These are phyloP conservation scores for Apiospora aurea DNA, from an alignment of 2,329 filamentous ascomycete species.

Conservation along the genomic window DNA sequence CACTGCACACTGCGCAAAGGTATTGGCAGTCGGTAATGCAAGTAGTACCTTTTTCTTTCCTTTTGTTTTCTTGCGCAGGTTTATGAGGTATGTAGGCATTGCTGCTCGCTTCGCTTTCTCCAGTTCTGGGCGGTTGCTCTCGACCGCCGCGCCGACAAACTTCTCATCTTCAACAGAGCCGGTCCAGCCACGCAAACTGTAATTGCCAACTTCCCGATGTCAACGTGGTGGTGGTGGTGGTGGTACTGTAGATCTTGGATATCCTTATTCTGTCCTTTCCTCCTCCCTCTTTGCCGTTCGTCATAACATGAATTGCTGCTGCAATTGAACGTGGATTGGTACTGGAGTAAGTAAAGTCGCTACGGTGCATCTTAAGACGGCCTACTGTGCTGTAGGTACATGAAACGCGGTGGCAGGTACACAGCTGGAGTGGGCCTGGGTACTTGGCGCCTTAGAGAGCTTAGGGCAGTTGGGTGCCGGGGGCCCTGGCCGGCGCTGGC, in stretches of 20 bases:
- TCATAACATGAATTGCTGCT: not conserved
- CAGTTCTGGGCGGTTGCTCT: not conserved
- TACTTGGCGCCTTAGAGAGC: slow-evolving; percentile 7
- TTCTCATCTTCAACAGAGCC: not conserved
- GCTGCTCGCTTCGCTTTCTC: not conserved
- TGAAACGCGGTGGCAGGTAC: slow-evolving; percentile 14
- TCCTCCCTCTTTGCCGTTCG: not conserved
- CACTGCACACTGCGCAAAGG: not conserved
- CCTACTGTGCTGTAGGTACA: not conserved
- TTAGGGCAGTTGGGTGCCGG: slow-evolving; percentile 23
- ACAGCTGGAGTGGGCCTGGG: not conserved
- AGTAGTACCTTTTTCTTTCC: not conserved
- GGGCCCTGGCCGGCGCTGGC: slow-evolving; percentile 23
- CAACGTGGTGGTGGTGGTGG: not conserved
- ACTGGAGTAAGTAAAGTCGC: not conserved
- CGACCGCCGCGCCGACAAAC: slow-evolving; percentile 10
- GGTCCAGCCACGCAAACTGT: slow-evolving; percentile 1
- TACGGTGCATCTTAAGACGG: not conserved
- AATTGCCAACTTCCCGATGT: not conserved
- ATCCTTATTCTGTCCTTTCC: not conserved
- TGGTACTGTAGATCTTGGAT: not conserved
- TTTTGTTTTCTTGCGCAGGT: not conserved
- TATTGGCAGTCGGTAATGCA: not conserved
- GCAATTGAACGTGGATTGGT: not conserved
- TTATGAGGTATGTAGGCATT: not conserved